A percentile compares a stretch with the other conserved stretches of the same genome.
Evolutionary conservation across 805 yeast genomes (phyloP).

Genomic region (Saturnispora gosingensis): DNA sequence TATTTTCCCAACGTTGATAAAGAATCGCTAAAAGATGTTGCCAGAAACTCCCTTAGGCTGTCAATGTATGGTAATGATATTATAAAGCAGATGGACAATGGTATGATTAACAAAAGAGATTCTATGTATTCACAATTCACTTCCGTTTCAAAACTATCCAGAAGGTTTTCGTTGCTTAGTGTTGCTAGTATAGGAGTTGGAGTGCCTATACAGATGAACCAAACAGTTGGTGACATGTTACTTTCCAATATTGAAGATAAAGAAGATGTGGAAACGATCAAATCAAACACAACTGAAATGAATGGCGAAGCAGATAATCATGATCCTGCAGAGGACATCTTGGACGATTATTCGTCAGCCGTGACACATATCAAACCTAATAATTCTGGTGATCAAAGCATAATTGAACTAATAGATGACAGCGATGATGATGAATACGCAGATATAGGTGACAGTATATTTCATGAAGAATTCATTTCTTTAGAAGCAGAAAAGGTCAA

Average conservation of each 20-base stretch:
- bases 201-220: constrained; percentile 22
- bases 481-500: constrained; percentile 5
- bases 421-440: constrained; percentile 30
- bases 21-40: constrained; percentile 64
- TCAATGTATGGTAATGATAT: constrained; percentile 38
- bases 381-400: constrained; percentile 23
- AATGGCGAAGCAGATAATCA: constrained; percentile 11
- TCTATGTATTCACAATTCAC: constrained; percentile 20
- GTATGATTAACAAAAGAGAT: constrained; percentile 10
- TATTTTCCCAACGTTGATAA: constrained; percentile 82
- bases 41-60: constrained; percentile 74
- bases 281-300: constrained; percentile 10
- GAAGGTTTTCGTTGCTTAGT: constrained; percentile 21
- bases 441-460: constrained; percentile 11
- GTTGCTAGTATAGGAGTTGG: constrained; percentile 26
- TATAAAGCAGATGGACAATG: constrained; percentile 12
- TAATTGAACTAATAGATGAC: constrained; percentile 38
- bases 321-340: constrained; percentile 1
- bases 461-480: constrained; percentile 21
- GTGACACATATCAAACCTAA: constrained; percentile 9
- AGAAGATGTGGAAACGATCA: constrained; percentile 13
- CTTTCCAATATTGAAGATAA: constrained; percentile 46
- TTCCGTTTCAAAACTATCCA: constrained; percentile 8
- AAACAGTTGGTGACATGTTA: constrained; percentile 58
- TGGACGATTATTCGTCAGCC: constrained; percentile 5